phyloP scores from a whole-genome alignment of 805 yeast species.

The Kazachstania viticola region DNA sequence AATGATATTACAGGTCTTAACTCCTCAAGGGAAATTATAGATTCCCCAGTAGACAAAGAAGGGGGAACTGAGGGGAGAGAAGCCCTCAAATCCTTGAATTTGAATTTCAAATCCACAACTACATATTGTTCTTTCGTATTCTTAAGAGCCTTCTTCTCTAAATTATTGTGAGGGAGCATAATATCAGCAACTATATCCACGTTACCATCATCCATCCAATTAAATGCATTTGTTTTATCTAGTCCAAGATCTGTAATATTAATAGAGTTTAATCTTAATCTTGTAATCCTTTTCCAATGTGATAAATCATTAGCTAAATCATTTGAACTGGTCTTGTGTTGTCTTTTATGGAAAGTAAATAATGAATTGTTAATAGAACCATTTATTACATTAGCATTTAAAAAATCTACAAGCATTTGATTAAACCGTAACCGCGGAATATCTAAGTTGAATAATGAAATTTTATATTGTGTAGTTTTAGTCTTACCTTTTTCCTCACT shows the following conservation, averaged over 20 bases:
- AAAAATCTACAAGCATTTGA: conserved; percentile 51
- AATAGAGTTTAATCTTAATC: conserved; percentile 33
- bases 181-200: conserved; percentile 63
- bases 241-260: conserved; percentile 29
- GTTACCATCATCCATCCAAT: conserved; percentile 64
- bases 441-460: conserved; percentile 56
- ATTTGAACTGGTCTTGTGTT: conserved; percentile 39
- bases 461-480: conserved; percentile 18
- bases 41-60: conserved; percentile 39
- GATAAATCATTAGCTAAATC: conserved; percentile 28
- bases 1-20: conserved; percentile 50
- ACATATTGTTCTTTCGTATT: conserved; percentile 37
- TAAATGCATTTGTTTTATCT: conserved; percentile 35
- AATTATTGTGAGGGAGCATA: conserved; percentile 48
- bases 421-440: conserved; percentile 47
- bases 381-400: conserved; percentile 57
- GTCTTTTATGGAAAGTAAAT: conserved; percentile 68
- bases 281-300: conserved; percentile 37
- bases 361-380: conserved; percentile 68
- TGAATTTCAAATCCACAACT: conserved; percentile 54
- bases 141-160: conserved; percentile 11
- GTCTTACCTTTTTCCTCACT: conserved; percentile 3
- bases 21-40: conserved; percentile 48
- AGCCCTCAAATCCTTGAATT: conserved; percentile 52
- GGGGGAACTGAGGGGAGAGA: conserved; percentile 40